Evolutionary conservation across 305 asterid genomes (phyloP).

Genomic region (Fraxinus xanthoxyloides): DNA sequence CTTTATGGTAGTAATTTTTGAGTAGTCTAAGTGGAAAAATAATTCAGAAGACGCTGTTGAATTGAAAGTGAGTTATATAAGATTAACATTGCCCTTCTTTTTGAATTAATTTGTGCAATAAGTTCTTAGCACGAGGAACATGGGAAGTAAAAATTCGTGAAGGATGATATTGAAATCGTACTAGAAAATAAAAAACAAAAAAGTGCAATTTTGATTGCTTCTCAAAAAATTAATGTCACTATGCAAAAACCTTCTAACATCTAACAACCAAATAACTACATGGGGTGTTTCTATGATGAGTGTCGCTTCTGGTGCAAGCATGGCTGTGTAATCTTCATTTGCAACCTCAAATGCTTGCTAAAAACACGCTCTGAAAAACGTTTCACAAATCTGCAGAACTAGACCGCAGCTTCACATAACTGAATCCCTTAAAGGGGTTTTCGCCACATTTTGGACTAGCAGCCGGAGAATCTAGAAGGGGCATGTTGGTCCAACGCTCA

Average conservation of each 20-base stretch:
- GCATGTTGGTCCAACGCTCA: slow-evolving; percentile 62
- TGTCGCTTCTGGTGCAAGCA: neutral
- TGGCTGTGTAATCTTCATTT: neutral
- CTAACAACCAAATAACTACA: neutral
- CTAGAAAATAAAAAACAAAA: neutral
- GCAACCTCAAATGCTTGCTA: neutral
- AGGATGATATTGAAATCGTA: neutral
- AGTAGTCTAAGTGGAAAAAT: neutral
- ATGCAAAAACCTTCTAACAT: neutral
- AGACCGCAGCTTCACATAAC: slow-evolving; percentile 44
- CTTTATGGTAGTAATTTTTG: slow-evolving; percentile 37
- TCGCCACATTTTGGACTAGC: slow-evolving; percentile 54
- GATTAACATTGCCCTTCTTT: neutral
- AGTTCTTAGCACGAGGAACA: neutral
- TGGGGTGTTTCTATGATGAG: neutral
- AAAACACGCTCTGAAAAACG: neutral
- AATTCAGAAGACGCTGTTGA: neutral
- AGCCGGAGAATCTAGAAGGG: slow-evolving; percentile 63
- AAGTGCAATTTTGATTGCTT: neutral
- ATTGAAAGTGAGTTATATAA: neutral
- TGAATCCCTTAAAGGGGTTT: slow-evolving; percentile 58
- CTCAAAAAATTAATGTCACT: neutral
- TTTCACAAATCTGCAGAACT: slow-evolving; percentile 20
- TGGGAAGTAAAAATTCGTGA: neutral
- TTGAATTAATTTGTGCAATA: neutral